These are phyloP conservation scores for Basipetospora chlamydospora DNA, from an alignment of 2,329 filamentous ascomycete genomes.

Conservation along the genomic window DNA sequence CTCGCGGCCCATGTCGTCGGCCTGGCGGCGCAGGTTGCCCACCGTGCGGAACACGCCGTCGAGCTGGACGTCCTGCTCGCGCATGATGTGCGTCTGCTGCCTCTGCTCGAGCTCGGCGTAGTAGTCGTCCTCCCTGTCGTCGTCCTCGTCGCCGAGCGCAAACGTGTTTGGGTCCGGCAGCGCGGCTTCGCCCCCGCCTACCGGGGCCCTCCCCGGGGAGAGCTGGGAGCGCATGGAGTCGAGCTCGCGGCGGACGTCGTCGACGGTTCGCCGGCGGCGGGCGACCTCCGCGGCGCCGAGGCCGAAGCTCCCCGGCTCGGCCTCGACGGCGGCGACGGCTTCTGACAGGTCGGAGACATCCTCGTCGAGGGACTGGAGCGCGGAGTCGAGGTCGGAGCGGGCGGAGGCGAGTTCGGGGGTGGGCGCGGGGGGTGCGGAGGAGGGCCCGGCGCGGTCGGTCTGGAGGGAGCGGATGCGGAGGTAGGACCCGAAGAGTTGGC, in stretches of 20 bases:
- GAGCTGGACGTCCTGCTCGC: conserved; percentile 83
- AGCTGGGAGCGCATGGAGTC: conserved; percentile 82
- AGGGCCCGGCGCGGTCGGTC: conserved; percentile 45
- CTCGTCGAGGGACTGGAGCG: conserved; percentile 56
- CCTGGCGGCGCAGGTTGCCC: conserved; percentile 77
- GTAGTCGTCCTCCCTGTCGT: conserved; percentile 37
- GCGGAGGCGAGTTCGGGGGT: conserved; percentile 79
- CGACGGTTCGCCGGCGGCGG: conserved; percentile 66
- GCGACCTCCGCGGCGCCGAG: conserved; percentile 70
- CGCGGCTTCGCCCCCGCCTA: conserved; percentile 8
- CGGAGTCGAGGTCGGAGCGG: conserved; percentile 49
- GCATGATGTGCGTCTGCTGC: conserved; percentile 82
- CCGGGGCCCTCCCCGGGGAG: conserved; percentile 28
- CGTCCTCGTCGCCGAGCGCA: conserved; percentile 33
- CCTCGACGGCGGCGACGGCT: conserved; percentile 76
- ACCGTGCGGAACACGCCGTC: conserved; percentile 90
- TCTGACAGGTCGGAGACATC: conserved; percentile 82
- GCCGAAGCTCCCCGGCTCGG: conserved; percentile 75
- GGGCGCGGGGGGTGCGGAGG: too few species aligned
- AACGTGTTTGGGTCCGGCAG: conserved; percentile 39
- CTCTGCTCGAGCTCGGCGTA: conserved; percentile 82
- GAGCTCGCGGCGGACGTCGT: conserved; percentile 78
- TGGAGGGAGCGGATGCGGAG: conserved; percentile 84
- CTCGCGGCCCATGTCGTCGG: conserved; percentile 90
- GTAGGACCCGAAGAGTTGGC: conserved; percentile 86